Percentiles rank a stretch among this genome's conserved stretches.
phyloP scores from a whole-genome alignment of 345 rosid species.

The Hibiscus trionum region DNA sequence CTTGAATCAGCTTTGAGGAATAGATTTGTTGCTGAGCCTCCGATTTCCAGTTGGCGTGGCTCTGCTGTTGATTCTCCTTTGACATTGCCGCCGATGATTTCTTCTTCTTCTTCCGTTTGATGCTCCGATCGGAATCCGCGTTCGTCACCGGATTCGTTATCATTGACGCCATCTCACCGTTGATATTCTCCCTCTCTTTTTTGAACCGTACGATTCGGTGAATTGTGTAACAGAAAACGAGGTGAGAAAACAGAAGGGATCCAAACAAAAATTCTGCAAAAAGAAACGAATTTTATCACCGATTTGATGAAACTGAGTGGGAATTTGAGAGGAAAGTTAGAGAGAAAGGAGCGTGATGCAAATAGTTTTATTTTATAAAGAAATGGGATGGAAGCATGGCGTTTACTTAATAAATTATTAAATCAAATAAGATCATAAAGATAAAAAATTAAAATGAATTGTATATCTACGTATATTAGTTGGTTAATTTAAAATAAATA shows the following conservation, averaged over 20 bases:
- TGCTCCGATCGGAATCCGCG: conserved; percentile 29
- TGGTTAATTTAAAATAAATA: too few relatives aligned
- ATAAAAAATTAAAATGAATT: too few relatives aligned
- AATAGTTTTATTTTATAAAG: too few relatives aligned
- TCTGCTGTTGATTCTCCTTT: conserved; percentile 21
- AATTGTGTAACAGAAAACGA: neutral
- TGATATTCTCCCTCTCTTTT: neutral
- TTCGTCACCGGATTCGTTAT: conserved; percentile 12
- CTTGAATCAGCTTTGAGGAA: conserved; percentile 69
- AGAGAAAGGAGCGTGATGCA: neutral
- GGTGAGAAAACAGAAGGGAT: neutral
- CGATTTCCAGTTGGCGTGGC: conserved; percentile 60
- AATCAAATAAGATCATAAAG: too few relatives aligned
- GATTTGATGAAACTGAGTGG: neutral
- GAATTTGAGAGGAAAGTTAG: neutral
- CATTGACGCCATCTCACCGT: conserved; percentile 9
- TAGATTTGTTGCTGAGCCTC: conserved; percentile 72
- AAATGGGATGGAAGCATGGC: conserved; percentile 2
- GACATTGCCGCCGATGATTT: conserved; percentile 20
- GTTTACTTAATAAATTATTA: too few relatives aligned
- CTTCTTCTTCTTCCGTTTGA: conserved; percentile 56
- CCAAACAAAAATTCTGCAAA: neutral
- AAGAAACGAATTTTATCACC: neutral
- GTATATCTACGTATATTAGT: too few relatives aligned
- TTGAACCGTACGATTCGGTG: conserved; percentile 6